Base-by-base conservation (phyloP, 306 rosid species). In the Cucumis melo region DNA sequence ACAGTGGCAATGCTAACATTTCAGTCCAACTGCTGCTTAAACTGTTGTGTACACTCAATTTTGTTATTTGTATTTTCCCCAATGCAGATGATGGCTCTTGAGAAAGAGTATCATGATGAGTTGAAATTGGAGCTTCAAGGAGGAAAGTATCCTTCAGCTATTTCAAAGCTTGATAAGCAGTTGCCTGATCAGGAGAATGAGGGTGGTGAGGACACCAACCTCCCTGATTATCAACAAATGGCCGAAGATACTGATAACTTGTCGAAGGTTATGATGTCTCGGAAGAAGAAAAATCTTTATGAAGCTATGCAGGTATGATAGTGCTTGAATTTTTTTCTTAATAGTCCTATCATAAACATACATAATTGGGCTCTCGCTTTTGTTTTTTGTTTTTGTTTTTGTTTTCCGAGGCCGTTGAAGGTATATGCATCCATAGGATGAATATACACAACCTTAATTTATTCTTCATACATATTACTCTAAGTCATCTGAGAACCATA, bases 21-120 rank as follows among this genome's bases (percentile, higher is more conserved):
- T 56, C 48, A 19, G 17, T 32, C 8, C 60, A 53, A 36, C 62
- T 32, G 63, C 7, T 74, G 64, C 62, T 27, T 27, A 27, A 19
- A 74, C 12, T n/a, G 44, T 39, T 7, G 32, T 14, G 21, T 27
- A 36, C 5, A 4, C 42, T 8, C 48, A 14, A 72, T 54, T 60
- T 42, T n/a, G 27, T 5, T 9, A 3, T 1, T 48, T 29, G 19
- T 41, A 16, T 81, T 77, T 55, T 81, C 48, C 20, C n/a, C 55
- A 44, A 67, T 85, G 87, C 88, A 94, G 97, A 89, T 91, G 90
- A 82, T 79, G 88, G 77, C 83, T 68, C 86, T 78, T 64, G 91
- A 90, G 86, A 78, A 81, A 86, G 93, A 86, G 84, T 89, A 87
- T 83, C 93, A 81, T 54, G 91, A 92, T 54, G 99, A 91, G 81